Base-by-base conservation (phyloP, 306 rosid species). In the Corylus americana region DNA sequence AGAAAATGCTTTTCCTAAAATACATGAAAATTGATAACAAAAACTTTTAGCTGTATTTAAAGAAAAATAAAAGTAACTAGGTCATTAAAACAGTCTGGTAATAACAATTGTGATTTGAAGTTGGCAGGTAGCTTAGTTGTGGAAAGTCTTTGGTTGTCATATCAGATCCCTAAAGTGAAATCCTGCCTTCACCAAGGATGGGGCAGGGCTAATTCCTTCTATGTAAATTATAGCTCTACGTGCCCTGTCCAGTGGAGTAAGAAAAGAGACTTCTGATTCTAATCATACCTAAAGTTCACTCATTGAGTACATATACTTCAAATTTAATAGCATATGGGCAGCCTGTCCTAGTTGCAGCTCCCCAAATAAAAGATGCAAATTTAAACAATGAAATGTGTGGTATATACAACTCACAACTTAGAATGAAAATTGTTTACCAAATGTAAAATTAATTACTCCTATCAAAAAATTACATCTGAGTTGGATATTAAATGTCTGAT, bases 1-100 rank as follows among this genome's bases (percentile, higher is more conserved):
- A 20, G 92, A 66, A 86, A 85, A 66, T 59, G 94, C 94, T 80
- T 90, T 91, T 79, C 87, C 98, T 91, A 68, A 63, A 72, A 80
- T 68, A 87, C 71, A 53, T 51, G 12, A 79, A 31, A 68, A 58
- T 80, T 78, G 35, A 78, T n/a, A 81, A 51, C 61, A 13, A 7
- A 85, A 78, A 20, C 10, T 45, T n/a, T 75, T 39, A n/a, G 47
- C 18, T 54, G 78, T 70, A 63, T 58, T 48, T 37, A 48, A 50
- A 62, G 58, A 4, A 74, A 67, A 75, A 8, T 22, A 82, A 35
- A 79, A 71, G 59, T 74, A 76, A 74, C 22, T 4, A 0, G 74
- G 63, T 62, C 73, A 35, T 59, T 59, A 9, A 18, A 55, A 77
- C 50, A 39, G 51, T 25, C 42, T 22, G 58, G 44, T 59, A 20